Conservation (phyloP, 305 asterid species). For the Fraxinus paxiana region DNA sequence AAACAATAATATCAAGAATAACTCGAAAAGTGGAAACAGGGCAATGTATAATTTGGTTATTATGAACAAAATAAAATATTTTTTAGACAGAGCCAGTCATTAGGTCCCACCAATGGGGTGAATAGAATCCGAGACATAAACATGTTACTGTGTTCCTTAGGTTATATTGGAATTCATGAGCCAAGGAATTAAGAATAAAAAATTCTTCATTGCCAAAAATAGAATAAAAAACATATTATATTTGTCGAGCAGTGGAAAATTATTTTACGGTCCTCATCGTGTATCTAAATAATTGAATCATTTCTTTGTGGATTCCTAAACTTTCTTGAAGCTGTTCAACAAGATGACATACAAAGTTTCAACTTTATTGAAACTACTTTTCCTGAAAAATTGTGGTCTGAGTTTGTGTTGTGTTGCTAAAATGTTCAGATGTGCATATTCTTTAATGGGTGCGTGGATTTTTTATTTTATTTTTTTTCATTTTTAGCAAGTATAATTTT, state of each 20-base stretch:
- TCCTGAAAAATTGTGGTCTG: not conserved
- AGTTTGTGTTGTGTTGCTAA: not conserved
- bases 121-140: not conserved
- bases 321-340: not conserved
- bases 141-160: not conserved
- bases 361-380: not conserved
- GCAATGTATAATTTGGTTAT: not conserved
- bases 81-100: not conserved
- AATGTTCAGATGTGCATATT: not conserved
- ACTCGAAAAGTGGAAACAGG: not conserved
- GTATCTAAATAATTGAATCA: not conserved
- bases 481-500: not conserved
- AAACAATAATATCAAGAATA: not conserved
- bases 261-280: not conserved
- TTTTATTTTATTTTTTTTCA: not conserved
- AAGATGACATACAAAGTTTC: not conserved
- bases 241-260: conserved; percentile 22
- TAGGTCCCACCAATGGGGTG: not conserved
- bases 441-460: not conserved
- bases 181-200: not conserved
- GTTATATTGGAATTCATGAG: not conserved
- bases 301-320: not conserved
- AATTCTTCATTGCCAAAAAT: not conserved
- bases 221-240: not conserved
- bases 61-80: not conserved